Conservation (phyloP, 2,329 filamentous ascomycete genomes). For the Cladosporium sp. region DNA sequence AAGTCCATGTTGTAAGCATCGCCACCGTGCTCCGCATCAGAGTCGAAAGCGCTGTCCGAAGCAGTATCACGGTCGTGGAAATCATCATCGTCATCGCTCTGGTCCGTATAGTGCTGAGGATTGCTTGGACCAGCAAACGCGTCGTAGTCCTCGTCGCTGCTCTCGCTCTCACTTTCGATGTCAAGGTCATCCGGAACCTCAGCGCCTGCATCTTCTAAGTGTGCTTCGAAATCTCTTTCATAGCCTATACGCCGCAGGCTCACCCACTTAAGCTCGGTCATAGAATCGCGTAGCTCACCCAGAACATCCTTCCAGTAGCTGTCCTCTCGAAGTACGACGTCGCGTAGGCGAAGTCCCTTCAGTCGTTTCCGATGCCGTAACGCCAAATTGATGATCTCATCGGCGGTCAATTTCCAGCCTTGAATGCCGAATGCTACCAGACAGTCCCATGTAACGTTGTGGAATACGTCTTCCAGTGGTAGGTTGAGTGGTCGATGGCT, state of each 20-base stretch:
- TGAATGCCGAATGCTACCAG: slow-evolving; percentile 62
- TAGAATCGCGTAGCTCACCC: slow-evolving; percentile 51
- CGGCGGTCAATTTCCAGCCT: slow-evolving; percentile 57
- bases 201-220: slow-evolving; percentile 33
- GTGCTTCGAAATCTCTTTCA: slow-evolving; percentile 49
- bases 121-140: slow-evolving; percentile 10
- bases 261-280: slow-evolving; percentile 57
- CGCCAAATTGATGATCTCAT: slow-evolving; percentile 57
- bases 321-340: slow-evolving; percentile 58
- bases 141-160: slow-evolving; percentile 31
- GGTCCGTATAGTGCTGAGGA: not conserved
- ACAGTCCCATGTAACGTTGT: slow-evolving; percentile 57
- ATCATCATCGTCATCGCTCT: slow-evolving; percentile 17
- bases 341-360: slow-evolving; percentile 55
- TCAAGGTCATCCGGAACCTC: slow-evolving; percentile 46
- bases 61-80: not conserved
- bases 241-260: slow-evolving; percentile 61
- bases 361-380: slow-evolving; percentile 54
- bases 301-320: slow-evolving; percentile 61
- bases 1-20: slow-evolving; percentile 43
- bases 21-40: slow-evolving; percentile 36
- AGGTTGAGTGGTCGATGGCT: slow-evolving; percentile 54
- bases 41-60: slow-evolving; percentile 21
- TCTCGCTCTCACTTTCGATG: slow-evolving; percentile 32
- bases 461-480: slow-evolving; percentile 58